Evolutionary conservation across 1,139 yeast species (phyloP).

Genomic region (Debaryomycetaceae sp.): DNA sequence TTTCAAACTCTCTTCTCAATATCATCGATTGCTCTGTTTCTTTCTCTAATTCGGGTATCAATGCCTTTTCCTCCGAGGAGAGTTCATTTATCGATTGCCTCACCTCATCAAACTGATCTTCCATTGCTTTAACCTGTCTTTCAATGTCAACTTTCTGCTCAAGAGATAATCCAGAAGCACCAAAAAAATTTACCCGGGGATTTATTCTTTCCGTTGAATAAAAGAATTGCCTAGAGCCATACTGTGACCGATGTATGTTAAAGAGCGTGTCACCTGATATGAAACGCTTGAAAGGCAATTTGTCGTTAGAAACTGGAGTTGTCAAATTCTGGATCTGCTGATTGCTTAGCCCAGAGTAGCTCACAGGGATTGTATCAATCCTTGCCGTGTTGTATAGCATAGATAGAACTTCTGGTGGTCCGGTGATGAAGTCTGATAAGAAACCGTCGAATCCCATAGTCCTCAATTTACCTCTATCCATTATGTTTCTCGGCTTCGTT

Average conservation of each 20-base stretch:
- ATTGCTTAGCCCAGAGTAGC: slow-evolving; percentile 39
- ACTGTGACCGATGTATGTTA: slow-evolving; percentile 50
- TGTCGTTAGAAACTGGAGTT: slow-evolving; percentile 32
- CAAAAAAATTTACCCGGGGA: slow-evolving; percentile 33
- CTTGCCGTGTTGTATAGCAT: slow-evolving; percentile 65
- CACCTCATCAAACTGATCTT: slow-evolving; percentile 10
- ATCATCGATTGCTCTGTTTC: slow-evolving; percentile 9
- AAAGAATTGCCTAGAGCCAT: slow-evolving; percentile 53
- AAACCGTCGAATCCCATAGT: slow-evolving; percentile 76
- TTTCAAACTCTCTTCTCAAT: slow-evolving; percentile 5
- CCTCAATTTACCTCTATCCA: slow-evolving; percentile 27
- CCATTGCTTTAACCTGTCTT: slow-evolving; percentile 15
- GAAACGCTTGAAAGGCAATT: slow-evolving; percentile 50
- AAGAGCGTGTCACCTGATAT: slow-evolving; percentile 58
- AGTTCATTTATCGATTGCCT: slow-evolving; percentile 6
- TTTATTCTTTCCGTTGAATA: slow-evolving; percentile 34
- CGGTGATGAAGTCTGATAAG: slow-evolving; percentile 64
- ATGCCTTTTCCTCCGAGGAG: slow-evolving; percentile 9
- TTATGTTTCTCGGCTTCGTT: slow-evolving; percentile 15
- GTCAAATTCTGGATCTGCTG: slow-evolving; percentile 38
- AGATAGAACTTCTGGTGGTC: slow-evolving; percentile 69
- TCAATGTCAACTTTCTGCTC: slow-evolving; percentile 23
- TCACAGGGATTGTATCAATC: slow-evolving; percentile 64
- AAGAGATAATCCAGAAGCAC: slow-evolving; percentile 41
- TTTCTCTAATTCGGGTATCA: slow-evolving; percentile 11